Conservation (phyloP, 225 moss, liverwort and hornwort genomes). For the Bryoerythrophyllum caledonicum region DNA sequence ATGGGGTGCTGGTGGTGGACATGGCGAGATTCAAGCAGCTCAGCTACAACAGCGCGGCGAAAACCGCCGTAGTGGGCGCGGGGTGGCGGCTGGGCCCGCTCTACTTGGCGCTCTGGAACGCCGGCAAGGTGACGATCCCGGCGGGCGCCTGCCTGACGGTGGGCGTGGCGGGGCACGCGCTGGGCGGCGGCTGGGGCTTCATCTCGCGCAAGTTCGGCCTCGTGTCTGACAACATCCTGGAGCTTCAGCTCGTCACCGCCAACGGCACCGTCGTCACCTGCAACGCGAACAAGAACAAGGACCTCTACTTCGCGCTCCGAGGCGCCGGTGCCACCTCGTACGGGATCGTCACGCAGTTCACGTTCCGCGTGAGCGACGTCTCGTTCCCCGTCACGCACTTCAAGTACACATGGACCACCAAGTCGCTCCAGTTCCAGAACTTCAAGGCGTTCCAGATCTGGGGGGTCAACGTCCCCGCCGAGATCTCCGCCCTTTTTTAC, state of each 20-base stretch:
- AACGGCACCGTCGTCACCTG: constrained; percentile 57
- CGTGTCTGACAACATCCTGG: constrained; percentile 54
- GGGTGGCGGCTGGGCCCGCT: constrained; percentile 70
- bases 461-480: constrained; percentile 44
- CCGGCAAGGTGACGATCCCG: constrained; percentile 70
- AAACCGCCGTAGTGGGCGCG: constrained; percentile 53
- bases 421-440: constrained; percentile 36
- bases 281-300: constrained; percentile 46
- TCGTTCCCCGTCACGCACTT: constrained; percentile 66
- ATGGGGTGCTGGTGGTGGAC: constrained; percentile 81
- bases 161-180: constrained; percentile 65
- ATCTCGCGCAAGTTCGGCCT: constrained; percentile 62
- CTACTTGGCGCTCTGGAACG: constrained; percentile 71
- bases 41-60: constrained; percentile 35
- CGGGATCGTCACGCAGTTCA: constrained; percentile 79
- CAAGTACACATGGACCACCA: constrained; percentile 45
- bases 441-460: constrained; percentile 63
- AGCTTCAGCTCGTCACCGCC: constrained; percentile 43
- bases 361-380: constrained; percentile 63
- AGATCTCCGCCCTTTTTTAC: constrained; percentile 67
- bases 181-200: constrained; percentile 89
- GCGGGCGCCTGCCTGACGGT: constrained; percentile 65
- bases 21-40: constrained; percentile 56
- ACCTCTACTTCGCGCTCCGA: constrained; percentile 52
- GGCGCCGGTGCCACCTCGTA: constrained; percentile 73